Conservation (phyloP, 805 yeast genomes). For the Phaffomyces opuntiae region DNA sequence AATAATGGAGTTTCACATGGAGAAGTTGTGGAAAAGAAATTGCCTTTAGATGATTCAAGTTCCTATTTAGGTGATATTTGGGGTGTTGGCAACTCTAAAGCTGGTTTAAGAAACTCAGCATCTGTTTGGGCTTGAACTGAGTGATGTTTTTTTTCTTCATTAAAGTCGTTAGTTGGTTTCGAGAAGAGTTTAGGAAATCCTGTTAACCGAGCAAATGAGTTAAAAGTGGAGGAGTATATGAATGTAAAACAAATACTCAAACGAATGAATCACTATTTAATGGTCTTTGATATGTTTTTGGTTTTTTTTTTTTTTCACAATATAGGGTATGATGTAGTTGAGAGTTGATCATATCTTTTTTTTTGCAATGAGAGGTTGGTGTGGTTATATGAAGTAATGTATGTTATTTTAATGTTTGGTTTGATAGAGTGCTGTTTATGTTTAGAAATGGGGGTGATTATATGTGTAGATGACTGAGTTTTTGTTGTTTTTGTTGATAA, state of each 20-base stretch:
- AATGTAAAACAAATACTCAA: no score
- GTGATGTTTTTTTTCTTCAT: neutral
- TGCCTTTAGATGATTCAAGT: constrained; percentile 15
- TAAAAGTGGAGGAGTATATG: neutral
- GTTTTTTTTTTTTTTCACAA: no score
- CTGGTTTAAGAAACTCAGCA: constrained; percentile 15
- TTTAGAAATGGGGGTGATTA: neutral
- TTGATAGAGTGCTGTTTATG: neutral
- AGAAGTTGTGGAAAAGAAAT: constrained; percentile 8
- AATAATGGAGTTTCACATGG: constrained; percentile 2
- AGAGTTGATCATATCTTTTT: neutral
- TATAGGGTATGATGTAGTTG: no score
- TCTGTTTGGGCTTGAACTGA: constrained; percentile 24
- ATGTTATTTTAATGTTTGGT: no score
- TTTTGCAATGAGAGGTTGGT: neutral
- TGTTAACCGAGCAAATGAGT: neutral
- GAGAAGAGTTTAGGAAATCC: neutral
- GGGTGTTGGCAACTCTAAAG: constrained; percentile 15
- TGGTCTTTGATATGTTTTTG: no score
- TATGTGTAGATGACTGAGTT: no score
- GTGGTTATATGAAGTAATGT: no score
- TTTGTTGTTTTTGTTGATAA: neutral
- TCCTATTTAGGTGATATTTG: constrained; percentile 22
- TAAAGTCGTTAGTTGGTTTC: neutral
- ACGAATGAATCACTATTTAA: no score